phyloP scores from a whole-genome alignment of 169 alveolate species.

The Plasmodium yoelii region DNA sequence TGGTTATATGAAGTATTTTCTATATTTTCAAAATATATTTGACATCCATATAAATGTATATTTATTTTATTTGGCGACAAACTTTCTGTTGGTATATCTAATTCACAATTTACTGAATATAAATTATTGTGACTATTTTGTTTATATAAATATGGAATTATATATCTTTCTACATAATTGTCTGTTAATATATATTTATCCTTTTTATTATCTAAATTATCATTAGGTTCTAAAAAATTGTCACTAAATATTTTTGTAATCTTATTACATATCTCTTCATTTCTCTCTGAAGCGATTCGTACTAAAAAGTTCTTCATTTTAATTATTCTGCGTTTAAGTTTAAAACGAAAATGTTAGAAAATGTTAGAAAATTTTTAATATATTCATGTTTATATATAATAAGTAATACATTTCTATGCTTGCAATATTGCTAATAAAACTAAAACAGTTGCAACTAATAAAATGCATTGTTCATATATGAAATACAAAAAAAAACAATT shows the following conservation, averaged over 20 bases:
- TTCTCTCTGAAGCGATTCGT: slow-evolving; percentile 3
- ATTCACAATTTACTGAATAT: slow-evolving; percentile 16
- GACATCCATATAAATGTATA: slow-evolving; percentile 20
- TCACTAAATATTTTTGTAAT: slow-evolving; percentile 2
- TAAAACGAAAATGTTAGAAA: no score
- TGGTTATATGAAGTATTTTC: neutral
- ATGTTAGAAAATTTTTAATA: no score
- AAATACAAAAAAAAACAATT: no score
- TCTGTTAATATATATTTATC: slow-evolving; percentile 42
- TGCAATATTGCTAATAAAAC: no score
- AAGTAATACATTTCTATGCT: no score
- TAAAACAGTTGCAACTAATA: no score
- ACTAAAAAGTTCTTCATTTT: slow-evolving; percentile 58
- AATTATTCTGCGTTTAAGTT: neutral
- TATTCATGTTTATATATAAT: neutral
- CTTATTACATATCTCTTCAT: slow-evolving; percentile 10
- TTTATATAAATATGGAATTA: slow-evolving; percentile 34
- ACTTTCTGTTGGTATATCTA: neutral
- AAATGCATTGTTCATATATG: no score
- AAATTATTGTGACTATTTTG: neutral
- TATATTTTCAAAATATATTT: slow-evolving; percentile 51
- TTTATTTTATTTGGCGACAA: neutral
- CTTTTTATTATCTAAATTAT: neutral
- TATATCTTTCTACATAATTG: slow-evolving; percentile 32
- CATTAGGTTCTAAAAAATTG: neutral